Percentiles rank a stretch among this genome's conserved stretches.
Evolutionary conservation across 345 rosid genomes (phyloP).

Genomic region (Dimocarpus longan): DNA sequence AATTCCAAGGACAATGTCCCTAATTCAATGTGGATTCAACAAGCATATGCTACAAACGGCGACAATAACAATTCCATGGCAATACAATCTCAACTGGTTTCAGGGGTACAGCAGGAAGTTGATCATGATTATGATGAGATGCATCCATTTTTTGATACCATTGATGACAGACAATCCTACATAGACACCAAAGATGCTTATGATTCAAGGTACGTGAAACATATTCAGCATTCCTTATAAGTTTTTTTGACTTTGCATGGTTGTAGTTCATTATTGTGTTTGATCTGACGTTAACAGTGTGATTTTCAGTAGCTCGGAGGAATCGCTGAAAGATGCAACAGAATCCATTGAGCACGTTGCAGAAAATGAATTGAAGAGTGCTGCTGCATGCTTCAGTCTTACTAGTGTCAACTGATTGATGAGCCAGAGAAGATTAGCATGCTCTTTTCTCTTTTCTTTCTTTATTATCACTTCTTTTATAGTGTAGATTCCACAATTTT

Average conservation of each 20-base stretch:
- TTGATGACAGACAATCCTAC: conserved; percentile 79
- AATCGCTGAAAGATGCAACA: conserved; percentile 54
- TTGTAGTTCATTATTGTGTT: background rate
- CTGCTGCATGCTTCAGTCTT: conserved; percentile 83
- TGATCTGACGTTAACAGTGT: background rate
- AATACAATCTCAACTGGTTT: conserved; percentile 51
- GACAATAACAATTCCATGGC: conserved; percentile 33
- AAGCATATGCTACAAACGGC: conserved; percentile 32
- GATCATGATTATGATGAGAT: conserved; percentile 72
- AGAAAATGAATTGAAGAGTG: conserved; percentile 78
- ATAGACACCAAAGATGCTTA: conserved; percentile 64
- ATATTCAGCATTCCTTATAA: background rate
- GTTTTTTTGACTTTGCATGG: background rate
- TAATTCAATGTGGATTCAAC: conserved; percentile 48
- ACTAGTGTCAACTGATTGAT: conserved; percentile 66
- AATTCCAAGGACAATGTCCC: conserved; percentile 48
- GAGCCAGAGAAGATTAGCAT: background rate
- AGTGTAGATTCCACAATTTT: conserved; percentile 23
- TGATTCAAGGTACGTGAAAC: conserved; percentile 48
- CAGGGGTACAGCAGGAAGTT: conserved; percentile 46
- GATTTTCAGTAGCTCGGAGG: conserved; percentile 59
- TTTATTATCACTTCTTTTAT: background rate
- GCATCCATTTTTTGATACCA: conserved; percentile 73
- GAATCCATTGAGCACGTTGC: conserved; percentile 54
- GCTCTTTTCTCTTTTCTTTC: conserved; percentile 10